Evolutionary conservation across 2,329 filamentous ascomycete species (phyloP), one percentile per base, ranked within the genome.

Genomic region (Fusarium setosum): DNA sequence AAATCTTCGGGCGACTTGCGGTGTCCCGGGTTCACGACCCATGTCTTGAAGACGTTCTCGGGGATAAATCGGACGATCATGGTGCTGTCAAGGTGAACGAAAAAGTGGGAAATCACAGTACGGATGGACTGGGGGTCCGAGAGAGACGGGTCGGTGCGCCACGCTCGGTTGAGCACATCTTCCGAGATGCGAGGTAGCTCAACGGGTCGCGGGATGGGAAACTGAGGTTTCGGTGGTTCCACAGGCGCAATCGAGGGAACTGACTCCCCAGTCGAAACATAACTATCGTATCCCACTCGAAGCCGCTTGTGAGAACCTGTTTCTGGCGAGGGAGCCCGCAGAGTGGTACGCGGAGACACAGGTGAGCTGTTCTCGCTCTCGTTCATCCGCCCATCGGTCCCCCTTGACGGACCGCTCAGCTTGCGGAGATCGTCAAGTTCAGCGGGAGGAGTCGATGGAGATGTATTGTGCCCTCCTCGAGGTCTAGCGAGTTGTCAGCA

Each of bases 401-500:
- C 67, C 31, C 78, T 71, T 24, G 75, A 67, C 26, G 74, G 72
- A 15, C 69, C 75, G 9, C 69, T 67, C 24, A 78, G 56, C 37
- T 80, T 80, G 41, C 80, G 77, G 11, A 77, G 52, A 17, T 82
- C 79, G 34, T 86, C 84, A 29, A 82, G 76, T 66, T 88, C 84
- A 67, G 82, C 79, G 4, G 83, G 79, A 4, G 84, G 82, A 18
- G 84, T 81, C 4, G 83, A 82, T 2, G 86, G 85, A 5, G 85
- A 87, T 4, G 82, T 83, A 63, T 86, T 88, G 67, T 87, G 84
- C 10, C 85, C 86, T 40, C 86, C 86, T 67, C 86, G 81, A 17
- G 86, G 86, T 56, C 86, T 88, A 62, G 9, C 8, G 44, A 31
- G 51, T 49, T n/a, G 58, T 65, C 23, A 58, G 56, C 34, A 53